Conservation (phyloP, 768 basidiomycete genomes). For the Rhizopogon roseolus region DNA sequence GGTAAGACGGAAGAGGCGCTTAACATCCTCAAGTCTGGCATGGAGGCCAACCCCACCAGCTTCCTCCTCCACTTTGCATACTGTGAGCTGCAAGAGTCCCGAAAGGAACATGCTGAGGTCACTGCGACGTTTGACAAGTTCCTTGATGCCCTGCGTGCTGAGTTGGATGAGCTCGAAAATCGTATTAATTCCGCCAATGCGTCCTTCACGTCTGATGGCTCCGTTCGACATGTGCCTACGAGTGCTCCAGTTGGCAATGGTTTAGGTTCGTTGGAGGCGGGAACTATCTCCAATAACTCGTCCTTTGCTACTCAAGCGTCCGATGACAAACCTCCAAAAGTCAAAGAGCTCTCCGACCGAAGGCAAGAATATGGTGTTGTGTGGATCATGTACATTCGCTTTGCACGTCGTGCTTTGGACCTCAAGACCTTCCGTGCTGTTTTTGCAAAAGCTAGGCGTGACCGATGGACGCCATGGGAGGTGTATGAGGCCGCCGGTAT, state of each 20-base stretch:
- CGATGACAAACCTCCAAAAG: constrained; percentile 49
- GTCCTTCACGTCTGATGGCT: constrained; percentile 33
- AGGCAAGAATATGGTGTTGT: constrained; percentile 72
- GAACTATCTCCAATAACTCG: constrained; percentile 34
- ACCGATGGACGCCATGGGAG: constrained; percentile 81
- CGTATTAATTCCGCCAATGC: constrained; percentile 33
- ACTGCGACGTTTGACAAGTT: constrained; percentile 72
- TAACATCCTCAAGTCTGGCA: constrained; percentile 74
- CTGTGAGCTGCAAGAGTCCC: constrained; percentile 65
- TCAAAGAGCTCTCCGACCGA: constrained; percentile 49
- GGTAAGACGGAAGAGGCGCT: constrained; percentile 81
- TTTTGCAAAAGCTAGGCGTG: constrained; percentile 79
- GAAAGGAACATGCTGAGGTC: constrained; percentile 61
- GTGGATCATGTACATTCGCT: constrained; percentile 92
- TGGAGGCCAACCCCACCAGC: constrained; percentile 86
- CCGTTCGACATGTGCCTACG: constrained; percentile 20
- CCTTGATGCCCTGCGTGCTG: constrained; percentile 54
- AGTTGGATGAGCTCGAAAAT: constrained; percentile 59
- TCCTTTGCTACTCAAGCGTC: constrained; percentile 47
- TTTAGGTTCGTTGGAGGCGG: constrained; percentile 21
- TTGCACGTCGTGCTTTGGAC: constrained; percentile 83
- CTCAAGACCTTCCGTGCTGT: constrained; percentile 71
- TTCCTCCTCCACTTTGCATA: constrained; percentile 90
- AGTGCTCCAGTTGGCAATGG: constrained; percentile 14
- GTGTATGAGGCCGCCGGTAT: constrained; percentile 89